Evolutionary conservation across 1,139 yeast species (phyloP), one percentile per base, ranked within the genome.

Genomic region (Eremothecium gossypii): DNA sequence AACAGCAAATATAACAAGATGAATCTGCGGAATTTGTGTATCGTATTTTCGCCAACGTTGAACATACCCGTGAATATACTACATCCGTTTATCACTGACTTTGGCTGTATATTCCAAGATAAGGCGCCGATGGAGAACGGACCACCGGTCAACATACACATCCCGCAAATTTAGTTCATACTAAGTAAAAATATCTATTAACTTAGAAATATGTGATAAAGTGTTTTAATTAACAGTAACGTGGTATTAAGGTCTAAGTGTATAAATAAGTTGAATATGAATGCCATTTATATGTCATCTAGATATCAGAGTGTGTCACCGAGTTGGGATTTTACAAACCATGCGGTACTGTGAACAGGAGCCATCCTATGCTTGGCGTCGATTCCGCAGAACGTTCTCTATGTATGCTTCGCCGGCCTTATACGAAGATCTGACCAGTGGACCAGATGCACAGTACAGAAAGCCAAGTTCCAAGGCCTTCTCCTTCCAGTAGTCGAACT

Each of bases 381-480:
- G 78, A 67, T 84, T 84, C 58, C 81, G 79, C 49, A 93, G 71
- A 30, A 91, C 94, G 58, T 91, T 91, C 65, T 93, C 98, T 55
- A 93, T 89, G 57, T 87, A 93, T 1, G 95, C 87, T 64, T 93
- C 99, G 48, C 99, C 99, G 12, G 99, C 99, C 65, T 91, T 93
- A 66, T 93, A 93, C 1, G 95, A 84, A 1, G 96, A 86, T 62
- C 99, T 77, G 11, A 93, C 97, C 55, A 93, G 72, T 6, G 99
- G 98, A 3, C 98, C 98, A 53, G 94, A 82, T 2, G 98, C 98
- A 61, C 96, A 94, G 60, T 93, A 91, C 41, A 87, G 68, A 72
- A 93, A 93, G 1, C 98, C 98, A 77, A 89, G 68, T 37, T 83
- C 86, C 34, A 65, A 45, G 0, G 98, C 98, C 17, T 72, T 74